Base-by-base conservation (phyloP, 768 basidiomycete species). In the Cystobasidium tubakii region DNA sequence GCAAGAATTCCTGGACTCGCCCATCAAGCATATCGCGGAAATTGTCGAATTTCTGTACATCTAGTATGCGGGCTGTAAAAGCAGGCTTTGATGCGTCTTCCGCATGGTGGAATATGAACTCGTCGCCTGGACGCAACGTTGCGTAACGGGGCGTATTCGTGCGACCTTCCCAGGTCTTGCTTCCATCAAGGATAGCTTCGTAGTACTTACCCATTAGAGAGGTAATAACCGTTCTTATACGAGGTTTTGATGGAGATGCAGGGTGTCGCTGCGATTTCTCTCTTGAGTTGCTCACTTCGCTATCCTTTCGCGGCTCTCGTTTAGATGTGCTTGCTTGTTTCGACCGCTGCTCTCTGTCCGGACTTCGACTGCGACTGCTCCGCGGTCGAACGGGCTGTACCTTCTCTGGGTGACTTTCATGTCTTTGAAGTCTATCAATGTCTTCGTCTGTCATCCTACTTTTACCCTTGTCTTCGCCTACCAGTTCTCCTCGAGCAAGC, bases 121-220 rank as follows among this genome's bases (percentile, higher is more conserved):
- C 33, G 23, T 65, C 63, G 36, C 25, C 39, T 4, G 63, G 63
- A 12, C 43, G 34, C 23, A 65, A n/a, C 10, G 25, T 27, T 39
- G 63, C 43, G 39, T 65, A 65, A 2, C 36, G 25, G 3, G 25
- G 27, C 13, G 34, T 42, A n/a, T 65, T 65, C 39, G 63, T 65
- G 63, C 63, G 63, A 13, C 63, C 63, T 65, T 65, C 63, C 63
- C 63, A 65, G 9, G 63, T 65, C 34, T 65, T 65, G 10, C 27
- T 65, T 6, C 63, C 63, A 31, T 27, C 34, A 15, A 39, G 63
- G 12, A 65, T 39, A 3, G 43, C 36, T 9, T 44, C 36, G 63
- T 39, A 65, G 63, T 65, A 65, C 25, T 65, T 65, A 33, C 43
- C 63, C 63, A 34, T 65, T 27, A 65, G 34, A 15, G 63, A 39